These are phyloP conservation scores for Solanum dulcamara DNA, from an alignment of 257 asterid genomes.

Conservation along the genomic window DNA sequence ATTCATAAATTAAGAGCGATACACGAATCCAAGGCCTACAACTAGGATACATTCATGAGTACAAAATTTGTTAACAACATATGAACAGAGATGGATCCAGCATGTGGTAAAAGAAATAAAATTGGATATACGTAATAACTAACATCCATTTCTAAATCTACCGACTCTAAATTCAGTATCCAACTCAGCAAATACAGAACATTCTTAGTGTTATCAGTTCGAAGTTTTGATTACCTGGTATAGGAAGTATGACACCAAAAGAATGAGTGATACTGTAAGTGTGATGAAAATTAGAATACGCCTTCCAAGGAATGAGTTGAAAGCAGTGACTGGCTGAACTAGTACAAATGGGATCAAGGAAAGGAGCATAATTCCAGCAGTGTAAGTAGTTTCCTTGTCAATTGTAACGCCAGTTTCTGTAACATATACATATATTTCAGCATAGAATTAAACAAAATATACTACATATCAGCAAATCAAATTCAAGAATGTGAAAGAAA, in stretches of 20 bases:
- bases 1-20: background rate
- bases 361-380: constrained; percentile 43
- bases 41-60: background rate
- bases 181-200: background rate
- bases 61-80: background rate
- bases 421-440: background rate
- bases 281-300: constrained; percentile 27
- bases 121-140: background rate
- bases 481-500: background rate
- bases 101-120: background rate
- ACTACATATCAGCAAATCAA: background rate
- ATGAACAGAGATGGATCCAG: background rate
- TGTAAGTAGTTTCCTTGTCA: constrained; percentile 33
- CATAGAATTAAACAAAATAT: background rate
- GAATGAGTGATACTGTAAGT: constrained; percentile 19
- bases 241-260: constrained; percentile 28
- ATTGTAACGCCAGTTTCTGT: constrained; percentile 35
- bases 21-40: background rate
- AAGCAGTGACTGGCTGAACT: constrained; percentile 18
- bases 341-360: constrained; percentile 37
- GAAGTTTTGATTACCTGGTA: constrained; percentile 24
- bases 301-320: constrained; percentile 2
- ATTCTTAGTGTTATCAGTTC: background rate
- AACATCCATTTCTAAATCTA: background rate
- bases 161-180: background rate